These are phyloP conservation scores for Rheum nobile DNA, from an alignment of 148 eudicot genomes.

Conservation along the genomic window DNA sequence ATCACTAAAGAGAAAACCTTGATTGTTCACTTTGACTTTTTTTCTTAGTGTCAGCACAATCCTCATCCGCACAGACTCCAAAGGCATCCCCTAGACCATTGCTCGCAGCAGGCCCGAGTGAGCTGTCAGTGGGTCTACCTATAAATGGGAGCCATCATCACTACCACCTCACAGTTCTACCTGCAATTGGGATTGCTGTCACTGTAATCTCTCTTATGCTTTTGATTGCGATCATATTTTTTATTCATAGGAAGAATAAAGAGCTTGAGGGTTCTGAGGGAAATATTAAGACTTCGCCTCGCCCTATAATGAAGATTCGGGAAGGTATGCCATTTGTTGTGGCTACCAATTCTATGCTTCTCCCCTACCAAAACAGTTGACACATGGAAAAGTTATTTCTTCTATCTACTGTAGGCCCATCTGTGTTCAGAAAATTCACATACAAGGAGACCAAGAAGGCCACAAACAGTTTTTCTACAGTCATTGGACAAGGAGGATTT, in stretches of 20 bases:
- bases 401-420: constrained; percentile 27
- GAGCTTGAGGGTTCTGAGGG: constrained; percentile 54
- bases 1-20: neutral
- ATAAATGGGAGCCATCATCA: constrained; percentile 28
- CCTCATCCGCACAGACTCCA: constrained; percentile 45
- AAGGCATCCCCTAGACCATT: constrained; percentile 50
- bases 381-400: neutral
- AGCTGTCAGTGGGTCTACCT: constrained; percentile 36
- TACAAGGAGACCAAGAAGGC: constrained; percentile 81
- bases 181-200: constrained; percentile 57
- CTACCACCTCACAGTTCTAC: constrained; percentile 47
- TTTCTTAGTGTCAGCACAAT: constrained; percentile 29
- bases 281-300: constrained; percentile 29
- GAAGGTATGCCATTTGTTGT: constrained; percentile 50
- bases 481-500: constrained; percentile 90
- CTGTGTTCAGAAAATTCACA: constrained; percentile 59
- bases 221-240: constrained; percentile 41
- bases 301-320: constrained; percentile 39
- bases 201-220: constrained; percentile 46
- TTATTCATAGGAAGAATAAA: constrained; percentile 58
- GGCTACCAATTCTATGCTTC: neutral
- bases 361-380: neutral
- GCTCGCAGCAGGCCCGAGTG: constrained; percentile 52
- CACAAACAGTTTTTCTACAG: constrained; percentile 56
- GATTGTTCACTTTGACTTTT: neutral